Conservation (phyloP, 192 early-diverging fungal species). For the Entomortierella parvispora region DNA sequence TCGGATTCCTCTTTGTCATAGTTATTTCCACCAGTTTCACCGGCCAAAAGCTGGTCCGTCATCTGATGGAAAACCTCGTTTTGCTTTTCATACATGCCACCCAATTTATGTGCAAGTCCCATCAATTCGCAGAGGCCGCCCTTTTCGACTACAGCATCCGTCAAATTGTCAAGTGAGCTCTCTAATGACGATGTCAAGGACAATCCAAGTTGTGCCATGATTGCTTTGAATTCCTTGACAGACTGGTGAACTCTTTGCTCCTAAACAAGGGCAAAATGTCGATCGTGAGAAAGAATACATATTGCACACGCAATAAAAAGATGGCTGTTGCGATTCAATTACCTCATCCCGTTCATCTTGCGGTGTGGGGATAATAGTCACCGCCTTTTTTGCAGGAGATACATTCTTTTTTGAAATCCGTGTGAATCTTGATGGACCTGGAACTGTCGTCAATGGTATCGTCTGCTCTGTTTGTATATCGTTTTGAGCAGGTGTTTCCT, state of each 20-base stretch:
- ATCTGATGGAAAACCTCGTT: slow-evolving; percentile 42
- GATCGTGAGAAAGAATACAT: not conserved
- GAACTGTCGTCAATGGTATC: not conserved
- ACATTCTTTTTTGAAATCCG: slow-evolving; percentile 24
- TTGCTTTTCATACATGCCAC: slow-evolving; percentile 35
- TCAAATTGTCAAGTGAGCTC: slow-evolving; percentile 10
- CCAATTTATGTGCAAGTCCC: slow-evolving; percentile 13
- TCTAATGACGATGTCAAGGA: slow-evolving; percentile 25
- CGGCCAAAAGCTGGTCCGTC: slow-evolving; percentile 38
- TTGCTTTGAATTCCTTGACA: slow-evolving; percentile 23
- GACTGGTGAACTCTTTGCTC: slow-evolving; percentile 6
- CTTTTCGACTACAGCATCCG: slow-evolving; percentile 3
- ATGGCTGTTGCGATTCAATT: not conserved
- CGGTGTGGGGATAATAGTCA: slow-evolving; percentile 29
- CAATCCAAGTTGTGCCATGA: slow-evolving; percentile 17
- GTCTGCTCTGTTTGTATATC: not conserved
- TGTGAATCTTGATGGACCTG: slow-evolving; percentile 37
- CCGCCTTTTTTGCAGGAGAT: slow-evolving; percentile 21
- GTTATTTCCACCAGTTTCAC: not conserved
- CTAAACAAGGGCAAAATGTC: not conserved
- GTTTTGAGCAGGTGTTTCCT: too few species aligned
- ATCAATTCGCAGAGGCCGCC: slow-evolving; percentile 41
- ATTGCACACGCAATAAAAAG: not conserved
- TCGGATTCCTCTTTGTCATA: not conserved
- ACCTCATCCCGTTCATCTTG: slow-evolving; percentile 8